phyloP scores from a whole-genome alignment of 768 basidiomycete genomes.

The Kwoniella sp. region DNA sequence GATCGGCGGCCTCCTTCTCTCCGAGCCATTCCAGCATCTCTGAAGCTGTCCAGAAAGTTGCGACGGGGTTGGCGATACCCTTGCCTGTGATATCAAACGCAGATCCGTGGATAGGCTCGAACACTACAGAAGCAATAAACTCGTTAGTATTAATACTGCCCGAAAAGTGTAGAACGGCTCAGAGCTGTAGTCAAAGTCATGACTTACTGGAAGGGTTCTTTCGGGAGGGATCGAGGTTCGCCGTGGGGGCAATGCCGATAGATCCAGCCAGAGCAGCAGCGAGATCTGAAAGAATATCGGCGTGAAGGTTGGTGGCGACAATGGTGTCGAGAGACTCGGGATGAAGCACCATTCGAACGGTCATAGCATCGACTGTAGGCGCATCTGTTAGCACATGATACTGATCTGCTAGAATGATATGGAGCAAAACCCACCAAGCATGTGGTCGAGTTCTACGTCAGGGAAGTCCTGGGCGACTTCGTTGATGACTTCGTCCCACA shows the following conservation, averaged over 20 bases:
- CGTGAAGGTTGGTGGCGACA: constrained; percentile 63
- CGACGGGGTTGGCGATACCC: constrained; percentile 64
- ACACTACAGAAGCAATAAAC: constrained; percentile 44
- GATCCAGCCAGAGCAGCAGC: constrained; percentile 63
- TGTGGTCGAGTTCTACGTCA: constrained; percentile 53
- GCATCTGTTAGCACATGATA: too few species aligned
- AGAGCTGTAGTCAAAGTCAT: background rate
- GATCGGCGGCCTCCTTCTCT: constrained; percentile 56
- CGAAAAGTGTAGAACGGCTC: background rate
- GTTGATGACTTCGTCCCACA: constrained; percentile 57
- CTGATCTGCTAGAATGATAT: constrained; percentile 51
- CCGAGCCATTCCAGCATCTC: constrained; percentile 62
- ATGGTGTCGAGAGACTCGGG: constrained; percentile 64
- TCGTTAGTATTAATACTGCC: background rate
- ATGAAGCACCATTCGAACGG: constrained; percentile 59
- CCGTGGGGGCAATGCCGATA: constrained; percentile 64
- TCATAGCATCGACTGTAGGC: constrained; percentile 60
- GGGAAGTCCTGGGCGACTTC: constrained; percentile 63
- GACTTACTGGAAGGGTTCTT: constrained; percentile 56
- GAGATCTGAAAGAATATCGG: constrained; percentile 64
- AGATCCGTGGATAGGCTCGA: constrained; percentile 65
- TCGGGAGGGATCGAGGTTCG: constrained; percentile 59
- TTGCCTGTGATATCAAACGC: constrained; percentile 65
- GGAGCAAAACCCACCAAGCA: constrained; percentile 12
- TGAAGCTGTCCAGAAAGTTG: constrained; percentile 63